phyloP scores from a whole-genome alignment of 2,329 filamentous ascomycete genomes.

The Ascochyta clinopodiicola region DNA sequence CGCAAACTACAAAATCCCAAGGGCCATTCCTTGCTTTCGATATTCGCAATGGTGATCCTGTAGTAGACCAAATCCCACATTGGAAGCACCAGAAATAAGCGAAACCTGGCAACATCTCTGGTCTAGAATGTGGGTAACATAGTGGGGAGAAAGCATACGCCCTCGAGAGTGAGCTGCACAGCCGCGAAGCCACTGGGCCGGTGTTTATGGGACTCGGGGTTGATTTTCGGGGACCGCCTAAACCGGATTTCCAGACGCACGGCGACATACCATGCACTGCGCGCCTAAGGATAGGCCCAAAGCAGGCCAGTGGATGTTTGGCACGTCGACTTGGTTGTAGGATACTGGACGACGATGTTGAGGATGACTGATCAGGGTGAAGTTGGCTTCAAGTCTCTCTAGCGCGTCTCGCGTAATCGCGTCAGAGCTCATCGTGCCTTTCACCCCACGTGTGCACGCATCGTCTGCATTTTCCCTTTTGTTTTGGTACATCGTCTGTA shows the following conservation, averaged over 20 bases:
- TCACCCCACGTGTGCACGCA: neutral
- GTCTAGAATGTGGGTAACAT: constrained; percentile 2
- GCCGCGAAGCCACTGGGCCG: constrained; percentile 10
- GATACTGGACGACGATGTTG: neutral
- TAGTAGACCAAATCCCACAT: neutral
- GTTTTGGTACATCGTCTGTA: neutral
- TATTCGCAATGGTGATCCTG: no score
- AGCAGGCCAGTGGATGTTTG: neutral
- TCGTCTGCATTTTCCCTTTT: neutral
- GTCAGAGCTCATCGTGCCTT: constrained; percentile 2
- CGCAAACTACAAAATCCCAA: no score
- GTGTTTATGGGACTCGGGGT: constrained; percentile 10
- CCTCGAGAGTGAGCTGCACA: neutral
- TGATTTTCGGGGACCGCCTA: constrained; percentile 10
- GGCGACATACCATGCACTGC: neutral
- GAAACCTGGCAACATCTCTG: neutral
- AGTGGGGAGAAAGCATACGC: constrained; percentile 7
- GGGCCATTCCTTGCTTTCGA: neutral
- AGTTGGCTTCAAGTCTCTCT: neutral
- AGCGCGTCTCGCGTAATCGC: constrained; percentile 15
- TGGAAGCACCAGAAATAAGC: neutral
- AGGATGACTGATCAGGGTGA: neutral
- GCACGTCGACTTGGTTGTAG: neutral
- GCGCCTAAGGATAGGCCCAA: neutral
- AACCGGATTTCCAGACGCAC: neutral